Evolutionary conservation across 2,329 filamentous ascomycete species (phyloP).

Genomic region (Aspergillus candidus): DNA sequence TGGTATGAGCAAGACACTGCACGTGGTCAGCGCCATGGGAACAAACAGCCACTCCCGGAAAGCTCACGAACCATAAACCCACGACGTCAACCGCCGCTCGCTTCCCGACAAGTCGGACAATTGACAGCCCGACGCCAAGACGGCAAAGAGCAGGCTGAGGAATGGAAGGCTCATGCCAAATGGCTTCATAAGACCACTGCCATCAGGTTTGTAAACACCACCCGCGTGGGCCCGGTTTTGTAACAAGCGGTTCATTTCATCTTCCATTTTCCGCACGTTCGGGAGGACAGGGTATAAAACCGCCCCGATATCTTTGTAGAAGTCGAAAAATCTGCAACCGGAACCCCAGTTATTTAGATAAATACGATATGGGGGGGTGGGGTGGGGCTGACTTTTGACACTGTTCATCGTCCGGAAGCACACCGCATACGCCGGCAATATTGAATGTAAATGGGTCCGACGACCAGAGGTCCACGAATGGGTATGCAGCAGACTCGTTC

Average conservation of each 20-base stretch:
- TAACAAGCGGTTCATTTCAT: constrained; percentile 47
- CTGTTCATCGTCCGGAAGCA: constrained; percentile 51
- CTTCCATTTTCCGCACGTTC: constrained; percentile 47
- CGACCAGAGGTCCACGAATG: constrained; percentile 59
- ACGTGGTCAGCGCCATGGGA: constrained; percentile 17
- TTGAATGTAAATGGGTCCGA: constrained; percentile 51
- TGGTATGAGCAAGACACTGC: constrained; percentile 59
- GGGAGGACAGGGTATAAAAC: constrained; percentile 54
- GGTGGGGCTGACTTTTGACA: no score
- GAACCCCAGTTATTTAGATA: constrained; percentile 5
- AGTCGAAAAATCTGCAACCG: constrained; percentile 43
- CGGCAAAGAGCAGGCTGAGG: constrained; percentile 56
- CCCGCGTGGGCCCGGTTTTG: constrained; percentile 43
- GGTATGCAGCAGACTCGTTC: constrained; percentile 56
- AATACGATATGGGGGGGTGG: no score
- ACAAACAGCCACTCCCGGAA: neutral
- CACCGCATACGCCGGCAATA: constrained; percentile 50
- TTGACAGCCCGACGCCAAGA: constrained; percentile 57
- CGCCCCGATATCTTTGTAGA: constrained; percentile 51
- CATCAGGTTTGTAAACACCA: constrained; percentile 35
- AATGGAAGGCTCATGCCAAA: constrained; percentile 54
- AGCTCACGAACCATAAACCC: constrained; percentile 50
- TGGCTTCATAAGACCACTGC: constrained; percentile 48
- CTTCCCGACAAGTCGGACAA: constrained; percentile 51
- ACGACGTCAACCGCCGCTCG: constrained; percentile 57